A percentile compares a stretch with the other conserved stretches of the same genome.
phyloP scores from a whole-genome alignment of 176 grass and related monocot species.

The Rhynchospora breviuscula region DNA sequence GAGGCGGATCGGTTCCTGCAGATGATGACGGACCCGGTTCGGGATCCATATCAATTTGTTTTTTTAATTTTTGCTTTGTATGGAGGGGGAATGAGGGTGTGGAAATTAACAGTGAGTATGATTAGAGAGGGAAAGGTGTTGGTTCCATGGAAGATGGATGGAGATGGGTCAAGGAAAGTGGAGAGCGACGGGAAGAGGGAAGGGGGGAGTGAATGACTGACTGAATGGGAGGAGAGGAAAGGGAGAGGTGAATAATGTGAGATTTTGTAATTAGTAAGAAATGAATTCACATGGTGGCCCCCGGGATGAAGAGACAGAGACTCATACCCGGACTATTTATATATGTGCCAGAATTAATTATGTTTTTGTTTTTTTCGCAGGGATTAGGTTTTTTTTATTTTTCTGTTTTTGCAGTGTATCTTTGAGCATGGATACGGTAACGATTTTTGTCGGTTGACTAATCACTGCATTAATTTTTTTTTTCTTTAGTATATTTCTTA shows the following conservation, averaged over 20 bases:
- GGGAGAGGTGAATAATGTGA: slow-evolving; percentile 33
- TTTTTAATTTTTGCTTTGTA: background rate
- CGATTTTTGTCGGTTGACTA: background rate
- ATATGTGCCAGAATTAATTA: background rate
- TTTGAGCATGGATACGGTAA: background rate
- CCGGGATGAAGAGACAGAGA: slow-evolving; percentile 3
- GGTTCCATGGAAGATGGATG: slow-evolving; percentile 22
- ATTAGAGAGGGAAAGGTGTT: slow-evolving; percentile 22
- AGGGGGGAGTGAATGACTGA: slow-evolving; percentile 22
- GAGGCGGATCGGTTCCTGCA: background rate
- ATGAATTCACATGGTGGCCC: slow-evolving; percentile 43
- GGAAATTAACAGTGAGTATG: background rate
- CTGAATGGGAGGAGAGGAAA: slow-evolving; percentile 27
- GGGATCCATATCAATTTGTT: background rate
- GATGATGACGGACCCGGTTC: slow-evolving; percentile 18
- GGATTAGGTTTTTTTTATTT: background rate
- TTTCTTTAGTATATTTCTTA: background rate
- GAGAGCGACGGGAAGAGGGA: slow-evolving; percentile 49
- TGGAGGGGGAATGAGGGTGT: background rate
- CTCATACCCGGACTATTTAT: background rate
- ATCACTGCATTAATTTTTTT: background rate
- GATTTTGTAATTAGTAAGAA: slow-evolving; percentile 14
- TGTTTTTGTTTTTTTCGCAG: background rate
- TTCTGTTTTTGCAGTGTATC: background rate
- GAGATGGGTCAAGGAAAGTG: slow-evolving; percentile 48